Percentiles rank a stretch among this genome's conserved stretches.
phyloP scores from a whole-genome alignment of 306 rosid species.

The Quercus bicolor region DNA sequence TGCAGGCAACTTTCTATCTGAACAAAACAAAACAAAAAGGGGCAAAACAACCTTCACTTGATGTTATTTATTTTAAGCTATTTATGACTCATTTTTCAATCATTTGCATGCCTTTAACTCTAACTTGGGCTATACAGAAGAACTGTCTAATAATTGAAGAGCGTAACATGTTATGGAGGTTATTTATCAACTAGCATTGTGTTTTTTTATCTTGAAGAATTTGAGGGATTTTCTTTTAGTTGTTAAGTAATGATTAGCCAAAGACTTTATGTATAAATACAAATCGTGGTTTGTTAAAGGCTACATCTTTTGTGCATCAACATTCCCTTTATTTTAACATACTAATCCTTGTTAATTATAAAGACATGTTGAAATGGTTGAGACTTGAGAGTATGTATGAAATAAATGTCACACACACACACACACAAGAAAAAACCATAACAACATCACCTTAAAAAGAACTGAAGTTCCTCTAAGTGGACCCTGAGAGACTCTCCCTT shows the following conservation, averaged over 20 bases:
- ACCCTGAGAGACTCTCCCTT: slow-evolving; percentile 89
- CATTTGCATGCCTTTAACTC: background rate
- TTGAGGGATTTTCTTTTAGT: background rate
- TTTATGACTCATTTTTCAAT: background rate
- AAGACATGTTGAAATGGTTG: background rate
- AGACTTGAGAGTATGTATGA: background rate
- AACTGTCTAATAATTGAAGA: background rate
- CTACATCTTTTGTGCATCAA: background rate
- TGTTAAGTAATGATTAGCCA: background rate
- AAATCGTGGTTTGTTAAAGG: background rate
- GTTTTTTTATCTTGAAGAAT: background rate
- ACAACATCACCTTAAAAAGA: slow-evolving; percentile 61
- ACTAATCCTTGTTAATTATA: background rate
- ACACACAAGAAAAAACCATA: background rate
- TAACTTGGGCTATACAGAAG: background rate
- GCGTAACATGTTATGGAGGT: background rate
- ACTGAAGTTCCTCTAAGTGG: slow-evolving; percentile 62
- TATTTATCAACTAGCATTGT: background rate
- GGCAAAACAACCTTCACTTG: background rate
- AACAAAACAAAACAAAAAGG: background rate
- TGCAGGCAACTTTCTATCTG: background rate
- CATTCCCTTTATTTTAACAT: background rate
- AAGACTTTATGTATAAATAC: background rate
- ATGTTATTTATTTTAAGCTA: background rate
- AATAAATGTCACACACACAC: background rate